Percentiles rank a stretch among this genome's conserved stretches.
Conservation (phyloP, 768 basidiomycete genomes). For the Hirschioporus abietinus region DNA sequence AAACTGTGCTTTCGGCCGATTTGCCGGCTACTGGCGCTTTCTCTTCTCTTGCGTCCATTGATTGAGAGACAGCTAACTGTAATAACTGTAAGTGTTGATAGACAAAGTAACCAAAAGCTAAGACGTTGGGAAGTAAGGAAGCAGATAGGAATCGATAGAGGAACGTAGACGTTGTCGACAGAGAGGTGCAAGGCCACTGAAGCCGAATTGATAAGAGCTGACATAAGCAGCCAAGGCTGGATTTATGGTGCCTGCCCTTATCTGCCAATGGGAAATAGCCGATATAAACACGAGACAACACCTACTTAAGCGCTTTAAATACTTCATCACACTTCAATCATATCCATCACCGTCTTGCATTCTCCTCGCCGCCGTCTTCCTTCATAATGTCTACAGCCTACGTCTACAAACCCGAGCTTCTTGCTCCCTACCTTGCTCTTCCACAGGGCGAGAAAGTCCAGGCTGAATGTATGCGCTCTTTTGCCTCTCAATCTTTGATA, state of each 20-base stretch:
- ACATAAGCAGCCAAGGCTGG: not conserved
- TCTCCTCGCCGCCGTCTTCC: slow-evolving; percentile 5
- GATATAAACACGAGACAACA: slow-evolving; percentile 3
- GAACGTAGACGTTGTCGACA: not conserved
- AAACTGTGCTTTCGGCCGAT: not conserved
- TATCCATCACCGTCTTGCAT: slow-evolving; percentile 21
- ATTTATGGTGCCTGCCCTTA: slow-evolving; percentile 4
- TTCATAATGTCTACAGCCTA: slow-evolving; percentile 27
- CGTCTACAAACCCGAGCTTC: slow-evolving; percentile 74
- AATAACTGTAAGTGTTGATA: too few species aligned
- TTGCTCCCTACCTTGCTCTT: slow-evolving; percentile 85
- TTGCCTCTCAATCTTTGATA: slow-evolving; percentile 8
- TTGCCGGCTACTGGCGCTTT: not conserved
- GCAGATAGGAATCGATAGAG: not conserved
- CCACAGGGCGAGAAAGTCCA: slow-evolving; percentile 89
- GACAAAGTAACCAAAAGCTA: too few species aligned
- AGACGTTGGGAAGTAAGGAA: not conserved
- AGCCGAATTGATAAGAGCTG: not conserved
- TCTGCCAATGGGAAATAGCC: slow-evolving; percentile 5
- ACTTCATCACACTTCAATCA: slow-evolving; percentile 14
- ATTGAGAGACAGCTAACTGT: too few species aligned
- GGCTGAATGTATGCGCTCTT: slow-evolving; percentile 70
- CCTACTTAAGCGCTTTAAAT: not conserved
- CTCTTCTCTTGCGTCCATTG: too few species aligned
- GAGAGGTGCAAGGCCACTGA: not conserved